Base-by-base conservation (phyloP, 2,329 filamentous ascomycete genomes). In the Cladosporium colombiae region DNA sequence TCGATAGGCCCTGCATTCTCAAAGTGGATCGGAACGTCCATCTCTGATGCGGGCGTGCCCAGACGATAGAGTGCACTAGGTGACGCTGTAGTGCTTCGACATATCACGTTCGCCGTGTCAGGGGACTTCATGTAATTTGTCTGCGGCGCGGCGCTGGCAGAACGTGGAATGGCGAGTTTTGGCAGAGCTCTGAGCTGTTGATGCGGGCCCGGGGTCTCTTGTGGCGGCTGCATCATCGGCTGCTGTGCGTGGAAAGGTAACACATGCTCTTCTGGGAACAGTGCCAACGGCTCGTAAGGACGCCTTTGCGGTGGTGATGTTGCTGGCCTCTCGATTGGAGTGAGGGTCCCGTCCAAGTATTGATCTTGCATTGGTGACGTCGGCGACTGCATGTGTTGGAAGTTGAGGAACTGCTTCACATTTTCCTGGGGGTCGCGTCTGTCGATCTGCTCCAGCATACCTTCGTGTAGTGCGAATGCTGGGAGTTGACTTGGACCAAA, bases 361-460 rank as follows among this genome's bases (percentile, higher is more conserved):
- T 55, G 57, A 62, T 89, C 85, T 68, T 71, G 70, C 27, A 62
- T 61, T n/a, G 66, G 74, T 72, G 70, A 65, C 14, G 60, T 50
- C 74, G 76, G 78, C 71, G 86, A 84, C 59, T 85, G 81, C 66
- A 86, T 75, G 76, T 91, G 89, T 76, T 98, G 94, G 76, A 97
- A 93, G 74, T 87, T 87, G 62, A 98, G 85, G 79, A 97, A 98
- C 70, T 96, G 92, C 74, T 91, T 89, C 40, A 98, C 92, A 72
- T 94, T 96, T 79, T 97, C 93, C 77, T 96, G 93, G 6, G 93
- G 91, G 74, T 97, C 93, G 62, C 90, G 86, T 21, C 83, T 82
- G 74, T 90, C 85, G 35, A 97, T 76, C 68, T 84, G 87, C 66
- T 88, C 87, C 18, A 97, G 87, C 50, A 84, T 85, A 58, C 89